Conservation (phyloP, 2,329 filamentous ascomycete genomes). For the Fusarium fracticaudum region DNA sequence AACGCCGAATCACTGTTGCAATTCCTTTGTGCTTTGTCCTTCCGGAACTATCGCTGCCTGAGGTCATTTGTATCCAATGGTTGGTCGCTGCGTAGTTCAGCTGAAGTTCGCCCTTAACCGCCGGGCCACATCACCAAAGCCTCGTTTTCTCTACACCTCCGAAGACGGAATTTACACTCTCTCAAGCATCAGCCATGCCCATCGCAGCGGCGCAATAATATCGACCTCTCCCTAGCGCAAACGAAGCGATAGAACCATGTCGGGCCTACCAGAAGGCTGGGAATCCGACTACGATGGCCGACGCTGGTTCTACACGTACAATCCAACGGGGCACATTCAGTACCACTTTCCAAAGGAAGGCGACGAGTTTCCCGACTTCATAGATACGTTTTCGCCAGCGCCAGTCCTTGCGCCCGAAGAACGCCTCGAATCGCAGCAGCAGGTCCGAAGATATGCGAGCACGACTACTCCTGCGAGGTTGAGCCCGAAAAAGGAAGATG, state of each 20-base stretch:
- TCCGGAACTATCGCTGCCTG: constrained; percentile 6
- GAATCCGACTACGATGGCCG: constrained; percentile 66
- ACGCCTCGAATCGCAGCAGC: constrained; percentile 61
- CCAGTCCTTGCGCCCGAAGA: constrained; percentile 62
- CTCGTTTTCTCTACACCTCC: constrained; percentile 1
- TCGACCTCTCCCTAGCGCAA: neutral
- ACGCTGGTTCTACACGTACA: constrained; percentile 68
- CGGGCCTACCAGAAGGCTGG: constrained; percentile 62
- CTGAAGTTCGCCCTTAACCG: constrained; percentile 23
- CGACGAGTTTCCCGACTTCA: constrained; percentile 66
- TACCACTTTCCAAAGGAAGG: constrained; percentile 66
- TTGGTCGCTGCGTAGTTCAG: constrained; percentile 20
- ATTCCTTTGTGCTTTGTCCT: constrained; percentile 15
- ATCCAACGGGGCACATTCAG: constrained; percentile 62
- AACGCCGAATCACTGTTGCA: neutral
- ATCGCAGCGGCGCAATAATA: constrained; percentile 27
- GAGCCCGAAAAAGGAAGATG: constrained; percentile 17
- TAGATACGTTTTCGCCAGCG: constrained; percentile 51
- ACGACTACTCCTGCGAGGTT: constrained; percentile 11
- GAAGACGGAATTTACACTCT: constrained; percentile 2
- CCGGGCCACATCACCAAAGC: constrained; percentile 23
- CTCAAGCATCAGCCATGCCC: constrained; percentile 15
- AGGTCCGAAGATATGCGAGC: constrained; percentile 52
- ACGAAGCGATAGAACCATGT: constrained; percentile 37
- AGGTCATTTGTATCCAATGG: constrained; percentile 19